Evolutionary conservation across 139 green algal species (phyloP), one percentile per base, ranked within the genome.

Genomic region (Astrephomene gubernaculifera): DNA sequence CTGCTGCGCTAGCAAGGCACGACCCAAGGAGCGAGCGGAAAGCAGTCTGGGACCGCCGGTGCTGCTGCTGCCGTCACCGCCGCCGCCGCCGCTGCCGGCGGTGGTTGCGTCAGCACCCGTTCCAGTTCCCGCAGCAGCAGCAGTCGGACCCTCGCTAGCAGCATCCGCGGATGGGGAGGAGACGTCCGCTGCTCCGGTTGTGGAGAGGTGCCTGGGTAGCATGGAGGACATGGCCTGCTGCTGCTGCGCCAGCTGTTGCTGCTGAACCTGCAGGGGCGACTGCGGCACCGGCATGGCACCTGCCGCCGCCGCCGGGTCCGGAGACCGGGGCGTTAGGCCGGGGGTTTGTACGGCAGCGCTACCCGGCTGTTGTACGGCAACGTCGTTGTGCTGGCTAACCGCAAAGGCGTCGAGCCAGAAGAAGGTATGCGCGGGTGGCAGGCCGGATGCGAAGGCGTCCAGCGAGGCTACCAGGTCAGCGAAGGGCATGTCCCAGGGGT

Each of bases 401-500:
- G 49, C 72, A 29, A 80, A 49, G 44, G 49, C 49, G 41, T 21
- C 7, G 49, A 71, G 36, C 74, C 74, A 82, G 54, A 82, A 71
- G 53, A 33, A 82, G 36, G 53, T 82, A 9, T 24, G 29, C 38
- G 49, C 74, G 4, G 74, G 74, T 7, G 74, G 74, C 54, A 82
- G 74, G 22, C 74, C 73, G 7, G 57, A 35, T 25, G 57, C 29
- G 25, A 71, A 41, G 4, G 49, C 54, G 38, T 82, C 74, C 74
- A 82, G 74, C 6, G 53, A 54, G 21, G 54, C 54, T 19, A 82
- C 27, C 38, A 82, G 74, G 36, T 82, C 74, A 10, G 38, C 57
- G 25, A 41, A 6, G 22, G 74, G 54, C 54, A 82, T 33, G 74
- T 82, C 74, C 54, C 36, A 60, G 35, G 74, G 38, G 74, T 82